Base-by-base conservation (phyloP, 2,329 filamentous ascomycete genomes). In the Aureobasidium lini region DNA sequence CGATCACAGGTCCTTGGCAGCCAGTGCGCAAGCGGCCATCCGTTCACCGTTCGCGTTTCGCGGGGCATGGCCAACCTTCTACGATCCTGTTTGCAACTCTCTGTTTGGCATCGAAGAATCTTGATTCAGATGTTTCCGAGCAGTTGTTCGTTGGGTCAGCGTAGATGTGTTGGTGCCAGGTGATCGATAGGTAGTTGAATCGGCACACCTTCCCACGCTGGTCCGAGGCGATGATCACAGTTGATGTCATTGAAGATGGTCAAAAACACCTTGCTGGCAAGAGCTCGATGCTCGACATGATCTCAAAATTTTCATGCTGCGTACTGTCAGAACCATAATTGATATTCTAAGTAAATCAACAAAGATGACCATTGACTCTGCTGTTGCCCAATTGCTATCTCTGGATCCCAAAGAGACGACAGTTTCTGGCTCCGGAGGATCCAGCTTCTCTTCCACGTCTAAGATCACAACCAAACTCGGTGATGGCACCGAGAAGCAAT, bases 391-490 rank as follows among this genome's bases (percentile, higher is more conserved):
- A 59, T 82, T 86, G 8, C 78, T 91, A 3, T 73, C 75, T 6
- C 77, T 90, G 6, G 79, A 87, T 59, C 72, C 80, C 0, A 72
- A 73, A 15, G 73, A 71, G 28, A 80, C 84, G 32, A 80, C 74
- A 44, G 80, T 90, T 11, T 74, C 79, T 1, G 75, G 81, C 3
- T 81, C 86, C 62, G 87, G 86, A 1, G 85, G 85, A 43, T 88
- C 88, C 60, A 77, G 75, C 59, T 77, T 75, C 63, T 79, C 87
- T 1, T 84, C 84, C 0, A 89, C 87, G 0, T 86, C 81, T 60
- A 88, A 85, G 69, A 76, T 84, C 46, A 75, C 73, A 4, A 75
- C 74, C 5, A 74, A 70, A 57, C 67, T 75, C 3, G 64, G 71
- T 15, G 74, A 83, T 65, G 83, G 81, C 32, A 74, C 74, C 44